Base-by-base conservation (phyloP, 106 monocot genomes). In the Phalaenopsis aphrodite region DNA sequence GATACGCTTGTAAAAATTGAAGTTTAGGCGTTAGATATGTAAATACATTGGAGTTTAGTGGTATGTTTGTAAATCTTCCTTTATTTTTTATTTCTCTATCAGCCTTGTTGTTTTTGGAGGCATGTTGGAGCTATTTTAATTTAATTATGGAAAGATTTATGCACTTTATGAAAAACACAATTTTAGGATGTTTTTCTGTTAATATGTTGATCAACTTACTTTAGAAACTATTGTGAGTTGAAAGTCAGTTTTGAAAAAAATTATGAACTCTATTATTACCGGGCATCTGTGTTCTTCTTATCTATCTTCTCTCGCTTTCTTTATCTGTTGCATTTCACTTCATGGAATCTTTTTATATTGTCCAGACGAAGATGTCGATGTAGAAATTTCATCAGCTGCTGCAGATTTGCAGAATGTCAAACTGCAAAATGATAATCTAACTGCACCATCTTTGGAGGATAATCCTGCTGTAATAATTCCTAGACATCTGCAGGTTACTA, bases 381-480 rank as follows among this genome's bases (percentile, higher is more conserved):
- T 56, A 37, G 85, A 87, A 73, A 69, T 86, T 72, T 85, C 88
- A 77, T 85, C 90, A 79, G 79, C 84, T 81, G 61, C 97, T 79
- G 80, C 83, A 55, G 81, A 88, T 21, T 78, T 97, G 76, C 92
- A 90, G 41, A 87, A 89, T 58, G 78, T 97, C 77, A 87, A 81
- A 79, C 78, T 94, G 58, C 87, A 87, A n/a, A 83, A 90, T 48
- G 93, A 89, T 48, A 87, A 80, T 37, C 58, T 72, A 45, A 74
- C 16, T 75, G 80, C 78, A 41, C 61, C 81, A 77, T 78, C 58
- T 83, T 42, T 82, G 66, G 92, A 88, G 43, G 85, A 90, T 68
- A 87, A 84, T 47, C 94, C 97, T 52, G 94, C 95, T 66, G 95
- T 95, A 46, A 91, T 93, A 86, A 89, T 95, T 76, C 91, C 95